Evolutionary conservation across 148 eudicot species (phyloP), one percentile per base, ranked within the genome.

Genomic region (Linanthus parryae): DNA sequence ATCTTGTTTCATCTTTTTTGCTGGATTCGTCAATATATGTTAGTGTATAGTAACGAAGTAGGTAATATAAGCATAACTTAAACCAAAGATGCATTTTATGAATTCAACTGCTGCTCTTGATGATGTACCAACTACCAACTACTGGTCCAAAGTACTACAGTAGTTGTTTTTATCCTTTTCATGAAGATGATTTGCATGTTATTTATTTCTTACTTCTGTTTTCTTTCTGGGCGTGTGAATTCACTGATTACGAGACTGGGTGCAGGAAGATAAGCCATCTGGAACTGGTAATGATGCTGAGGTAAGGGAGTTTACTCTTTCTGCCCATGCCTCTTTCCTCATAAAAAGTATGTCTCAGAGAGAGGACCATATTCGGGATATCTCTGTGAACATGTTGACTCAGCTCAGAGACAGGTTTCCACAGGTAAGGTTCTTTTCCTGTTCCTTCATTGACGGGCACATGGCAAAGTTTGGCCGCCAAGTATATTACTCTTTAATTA

Each of bases 301-400:
- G 52, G 45, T 54, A 34, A 75, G 99, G 57, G 96, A 84, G 59
- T 80, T 77, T 28, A 73, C 82, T 52, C 84, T 94, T 51, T 67
- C 84, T 42, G 77, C 74, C 33, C 99, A 94, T 82, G 82, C 99
- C 16, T 84, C 84, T 50, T 88, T 88, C 73, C 76, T 94, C 35
- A 88, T 94, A 54, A 88, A 83, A 72, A 85, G 82, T 65, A 71
- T 94, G 83, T 88, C 99, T 30, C 82, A 65, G 53, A 76, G 96
- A 68, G 99, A 88, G 58, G 99, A 94, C 53, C 90, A 94, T 59
- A 72, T 94, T n/a, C 82, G 99, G 30, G 88, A 88, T 52, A 70
- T 78, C 44, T 82, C 95, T 37, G 82, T 94, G 38, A 82, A 56
- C 66, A 74, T 88, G 69, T 70, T 94, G 66, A 74, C 71, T 74